Evolutionary conservation across 1,139 yeast genomes (phyloP), one percentile per base, ranked within the genome.

Genomic region (Geotrichum carabidarum): DNA sequence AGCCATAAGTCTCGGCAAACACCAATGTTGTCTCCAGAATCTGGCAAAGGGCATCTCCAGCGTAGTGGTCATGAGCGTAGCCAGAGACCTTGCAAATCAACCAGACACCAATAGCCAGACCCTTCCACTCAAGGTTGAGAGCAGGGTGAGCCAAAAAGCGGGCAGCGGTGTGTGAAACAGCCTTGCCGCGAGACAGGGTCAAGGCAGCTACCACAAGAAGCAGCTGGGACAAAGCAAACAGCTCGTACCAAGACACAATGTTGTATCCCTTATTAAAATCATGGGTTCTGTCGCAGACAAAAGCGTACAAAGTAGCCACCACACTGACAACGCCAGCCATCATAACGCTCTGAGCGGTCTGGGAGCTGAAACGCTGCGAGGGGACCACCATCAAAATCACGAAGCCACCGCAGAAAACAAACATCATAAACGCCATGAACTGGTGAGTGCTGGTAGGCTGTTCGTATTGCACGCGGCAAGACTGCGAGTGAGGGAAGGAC

Each of bases 391-490:
- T 14, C 40, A 37, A n/a, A 2, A 17, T 37, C 40, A 37, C 8
- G 17, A 37, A 22, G 5, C 27, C 27, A 22, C 27, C 42, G 27
- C 27, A 22, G 27, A 42, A 18, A 11, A 34, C 30, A 12, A n/a
- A n/a, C 14, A 41, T 17, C 35, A 22, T 42, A 12, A 36, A 44
- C 7, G 18, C 12, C 11, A 41, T 14, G 11, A 32, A 18, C 43
- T 36, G 30, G 38, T 31, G 36, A 11, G 27, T 38, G 9, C 12
- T 44, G 12, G 34, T 37, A 18, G 38, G 22, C n/a, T 30, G 53
- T 7, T 37, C 38, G 30, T 40, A 48, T 2, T 9, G 31, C 15
- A 48, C 32, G n/a, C 52, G 34, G 37, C 52, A 49, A 2, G 52
- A 42, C 3, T 47, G 35, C 7, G 31, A 22, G 14, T 43, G 52